A percentile compares a stretch with the other conserved stretches of the same genome.
These are phyloP conservation scores for Arxiozyma heterogenica DNA, from an alignment of 1,139 yeast species.

Conservation along the genomic window DNA sequence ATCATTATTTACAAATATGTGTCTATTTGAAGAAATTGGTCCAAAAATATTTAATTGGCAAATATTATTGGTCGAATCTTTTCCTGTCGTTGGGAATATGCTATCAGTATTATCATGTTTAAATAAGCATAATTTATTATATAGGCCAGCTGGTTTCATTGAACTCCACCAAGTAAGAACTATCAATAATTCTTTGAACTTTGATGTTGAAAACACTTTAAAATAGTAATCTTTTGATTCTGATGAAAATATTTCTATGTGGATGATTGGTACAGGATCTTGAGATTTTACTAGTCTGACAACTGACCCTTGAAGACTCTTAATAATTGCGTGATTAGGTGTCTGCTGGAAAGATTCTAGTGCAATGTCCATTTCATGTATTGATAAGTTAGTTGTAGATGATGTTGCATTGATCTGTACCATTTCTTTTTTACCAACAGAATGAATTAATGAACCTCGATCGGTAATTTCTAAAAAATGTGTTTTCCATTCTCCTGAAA, in stretches of 20 bases:
- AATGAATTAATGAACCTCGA: conserved; percentile 21
- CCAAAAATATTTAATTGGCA: conserved; percentile 61
- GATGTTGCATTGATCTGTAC: neutral
- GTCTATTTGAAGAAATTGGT: conserved; percentile 42
- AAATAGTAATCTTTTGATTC: conserved; percentile 1
- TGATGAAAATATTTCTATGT: conserved; percentile 4
- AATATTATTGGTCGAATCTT: conserved; percentile 35
- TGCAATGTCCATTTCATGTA: neutral
- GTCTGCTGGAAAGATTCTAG: neutral
- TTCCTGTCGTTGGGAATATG: neutral
- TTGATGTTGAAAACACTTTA: neutral
- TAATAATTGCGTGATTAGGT: conserved; percentile 23
- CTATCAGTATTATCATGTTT: conserved; percentile 7
- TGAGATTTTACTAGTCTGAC: conserved; percentile 24
- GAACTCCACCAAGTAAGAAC: conserved; percentile 57
- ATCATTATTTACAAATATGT: conserved; percentile 10
- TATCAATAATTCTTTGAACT: conserved; percentile 42
- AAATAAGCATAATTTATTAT: conserved; percentile 36
- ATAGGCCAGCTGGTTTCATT: conserved; percentile 47
- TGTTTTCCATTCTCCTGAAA: conserved; percentile 18
- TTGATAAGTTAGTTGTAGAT: neutral
- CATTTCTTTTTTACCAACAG: conserved; percentile 8
- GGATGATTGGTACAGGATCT: conserved; percentile 3
- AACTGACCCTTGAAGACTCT: conserved; percentile 34
- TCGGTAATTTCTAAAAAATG: conserved; percentile 19